phyloP scores from a whole-genome alignment of 768 basidiomycete species.

The Suillus decipiens region DNA sequence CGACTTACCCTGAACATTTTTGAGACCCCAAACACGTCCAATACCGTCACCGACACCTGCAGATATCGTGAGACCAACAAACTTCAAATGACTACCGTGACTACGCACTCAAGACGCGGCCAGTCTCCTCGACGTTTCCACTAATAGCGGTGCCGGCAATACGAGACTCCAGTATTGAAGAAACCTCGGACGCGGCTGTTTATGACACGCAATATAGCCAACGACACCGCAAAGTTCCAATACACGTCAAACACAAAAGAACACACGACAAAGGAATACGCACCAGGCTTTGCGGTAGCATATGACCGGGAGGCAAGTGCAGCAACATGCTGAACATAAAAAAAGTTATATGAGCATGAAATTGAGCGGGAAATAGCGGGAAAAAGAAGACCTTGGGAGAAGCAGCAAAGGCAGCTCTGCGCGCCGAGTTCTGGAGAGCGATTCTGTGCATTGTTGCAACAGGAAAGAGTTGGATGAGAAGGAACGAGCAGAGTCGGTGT shows the following conservation, averaged over 20 bases:
- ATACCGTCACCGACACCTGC: conserved; percentile 99
- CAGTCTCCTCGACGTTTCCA: conserved; percentile 98
- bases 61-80: conserved; percentile 14
- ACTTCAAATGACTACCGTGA: neutral
- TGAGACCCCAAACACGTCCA: conserved; percentile 98
- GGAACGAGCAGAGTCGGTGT: conserved; percentile 37
- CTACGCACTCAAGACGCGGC: conserved; percentile 92
- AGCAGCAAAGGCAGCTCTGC: conserved; percentile 73
- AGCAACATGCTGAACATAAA: conserved; percentile 38
- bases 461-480: conserved; percentile 49
- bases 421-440: conserved; percentile 81
- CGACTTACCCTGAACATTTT: conserved; percentile 89
- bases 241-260: conserved; percentile 17
- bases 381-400: conserved; percentile 55
- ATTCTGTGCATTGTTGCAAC: conserved; percentile 75
- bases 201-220: conserved; percentile 35
- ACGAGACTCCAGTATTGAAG: conserved; percentile 97
- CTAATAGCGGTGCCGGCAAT: conserved; percentile 91
- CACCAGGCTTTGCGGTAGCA: conserved; percentile 98
- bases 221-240: conserved; percentile 15
- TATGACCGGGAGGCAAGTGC: conserved; percentile 76
- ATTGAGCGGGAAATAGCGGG: conserved; percentile 15
- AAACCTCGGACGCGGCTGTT: conserved; percentile 97
- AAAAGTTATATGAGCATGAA: conserved; percentile 15
- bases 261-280: conserved; percentile 30